These are phyloP conservation scores for Cercospora sojina DNA, from an alignment of 2,329 filamentous ascomycete genomes.

Conservation along the genomic window DNA sequence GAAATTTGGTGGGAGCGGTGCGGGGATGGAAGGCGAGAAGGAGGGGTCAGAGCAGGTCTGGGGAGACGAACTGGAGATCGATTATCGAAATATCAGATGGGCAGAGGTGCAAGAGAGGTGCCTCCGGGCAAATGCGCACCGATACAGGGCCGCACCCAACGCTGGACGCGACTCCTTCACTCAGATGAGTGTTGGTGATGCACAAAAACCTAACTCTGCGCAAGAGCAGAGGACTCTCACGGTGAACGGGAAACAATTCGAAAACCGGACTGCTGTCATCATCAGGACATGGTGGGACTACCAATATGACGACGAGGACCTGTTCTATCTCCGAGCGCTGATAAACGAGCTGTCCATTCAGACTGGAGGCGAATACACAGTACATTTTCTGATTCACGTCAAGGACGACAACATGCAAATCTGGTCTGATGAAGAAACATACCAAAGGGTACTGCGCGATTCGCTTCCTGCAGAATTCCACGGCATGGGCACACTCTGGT, in stretches of 20 bases:
- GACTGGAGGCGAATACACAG: constrained; percentile 76
- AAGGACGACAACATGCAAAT: constrained; percentile 76
- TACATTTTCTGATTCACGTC: constrained; percentile 83
- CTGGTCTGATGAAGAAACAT: constrained; percentile 74
- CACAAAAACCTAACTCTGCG: constrained; percentile 25
- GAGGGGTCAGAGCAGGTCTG: constrained; percentile 80
- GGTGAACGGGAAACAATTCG: constrained; percentile 34
- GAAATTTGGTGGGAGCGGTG: constrained; percentile 74
- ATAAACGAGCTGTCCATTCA: constrained; percentile 74
- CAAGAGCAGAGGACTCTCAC: constrained; percentile 17
- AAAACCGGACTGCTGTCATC: constrained; percentile 70
- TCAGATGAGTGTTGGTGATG: constrained; percentile 39
- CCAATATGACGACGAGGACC: constrained; percentile 73
- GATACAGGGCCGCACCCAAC: constrained; percentile 56
- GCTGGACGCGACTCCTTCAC: constrained; percentile 39
- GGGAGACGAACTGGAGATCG: constrained; percentile 67
- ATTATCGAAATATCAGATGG: constrained; percentile 78
- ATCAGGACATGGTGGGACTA: constrained; percentile 82
- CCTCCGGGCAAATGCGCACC: constrained; percentile 65
- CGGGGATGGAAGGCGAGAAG: constrained; percentile 79
- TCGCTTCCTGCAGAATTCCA: constrained; percentile 51
- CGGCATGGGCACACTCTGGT: constrained; percentile 55
- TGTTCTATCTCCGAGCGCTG: constrained; percentile 77
- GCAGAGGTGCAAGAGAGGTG: constrained; percentile 74
- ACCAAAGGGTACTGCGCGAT: constrained; percentile 61